Conservation (phyloP, 2,329 filamentous ascomycete genomes). For the Neopestalotiopsis rosae region DNA sequence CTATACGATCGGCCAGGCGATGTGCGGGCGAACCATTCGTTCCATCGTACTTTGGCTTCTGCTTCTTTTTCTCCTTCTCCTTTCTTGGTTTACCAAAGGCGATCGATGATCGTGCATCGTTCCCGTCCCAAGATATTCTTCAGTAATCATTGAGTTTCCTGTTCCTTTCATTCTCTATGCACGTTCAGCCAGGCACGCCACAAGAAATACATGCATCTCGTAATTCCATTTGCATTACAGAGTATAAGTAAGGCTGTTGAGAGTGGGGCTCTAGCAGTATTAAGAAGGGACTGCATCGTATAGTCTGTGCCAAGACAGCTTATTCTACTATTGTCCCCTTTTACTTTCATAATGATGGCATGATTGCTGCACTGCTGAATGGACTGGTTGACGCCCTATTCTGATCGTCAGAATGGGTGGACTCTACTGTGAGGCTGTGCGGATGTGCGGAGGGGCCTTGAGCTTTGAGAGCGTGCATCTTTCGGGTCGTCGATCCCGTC, state of each 20-base stretch:
- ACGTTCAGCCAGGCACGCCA: too few relatives aligned
- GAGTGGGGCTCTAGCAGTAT: too few relatives aligned
- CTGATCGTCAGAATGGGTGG: background rate
- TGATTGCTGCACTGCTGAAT: too few relatives aligned
- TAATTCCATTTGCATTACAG: too few relatives aligned
- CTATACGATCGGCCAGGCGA: background rate
- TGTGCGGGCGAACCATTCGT: background rate
- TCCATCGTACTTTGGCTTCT: background rate
- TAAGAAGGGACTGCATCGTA: too few relatives aligned
- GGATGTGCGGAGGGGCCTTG: background rate
- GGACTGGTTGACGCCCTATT: background rate
- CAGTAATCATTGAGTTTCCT: background rate
- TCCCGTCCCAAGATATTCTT: background rate
- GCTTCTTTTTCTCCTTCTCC: background rate
- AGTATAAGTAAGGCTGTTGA: too few relatives aligned
- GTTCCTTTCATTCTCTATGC: too few relatives aligned
- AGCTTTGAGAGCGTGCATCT: background rate
- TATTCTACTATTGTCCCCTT: too few relatives aligned
- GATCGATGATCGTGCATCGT: background rate
- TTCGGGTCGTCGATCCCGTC: conserved; percentile 12
- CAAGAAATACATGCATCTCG: too few relatives aligned
- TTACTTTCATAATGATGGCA: too few relatives aligned
- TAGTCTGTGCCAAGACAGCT: too few relatives aligned
- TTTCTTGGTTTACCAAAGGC: background rate
- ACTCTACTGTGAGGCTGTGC: background rate